Evolutionary conservation across 495 filamentous ascomycete species (phyloP).

Genomic region (Daldinia childiae): DNA sequence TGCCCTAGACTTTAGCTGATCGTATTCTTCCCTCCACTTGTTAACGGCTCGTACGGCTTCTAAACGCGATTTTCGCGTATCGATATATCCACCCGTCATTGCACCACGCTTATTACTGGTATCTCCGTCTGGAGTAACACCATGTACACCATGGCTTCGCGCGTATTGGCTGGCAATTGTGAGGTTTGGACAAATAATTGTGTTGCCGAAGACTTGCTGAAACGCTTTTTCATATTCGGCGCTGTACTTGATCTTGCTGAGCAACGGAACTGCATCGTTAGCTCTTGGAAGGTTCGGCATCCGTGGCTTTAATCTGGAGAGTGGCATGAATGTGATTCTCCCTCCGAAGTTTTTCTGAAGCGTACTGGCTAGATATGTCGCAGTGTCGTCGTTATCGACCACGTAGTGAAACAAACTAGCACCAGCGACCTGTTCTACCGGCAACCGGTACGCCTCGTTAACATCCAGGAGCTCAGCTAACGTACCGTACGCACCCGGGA

Average conservation of each 20-base stretch:
- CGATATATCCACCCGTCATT: slow-evolving; percentile 91
- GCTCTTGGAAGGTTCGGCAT: slow-evolving; percentile 80
- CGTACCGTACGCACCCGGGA: slow-evolving; percentile 92
- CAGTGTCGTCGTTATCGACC: slow-evolving; percentile 90
- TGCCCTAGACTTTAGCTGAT: slow-evolving; percentile 64
- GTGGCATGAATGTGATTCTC: slow-evolving; percentile 94
- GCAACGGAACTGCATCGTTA: slow-evolving; percentile 84
- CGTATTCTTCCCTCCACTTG: slow-evolving; percentile 77
- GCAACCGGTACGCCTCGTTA: slow-evolving; percentile 81
- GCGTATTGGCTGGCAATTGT: slow-evolving; percentile 88
- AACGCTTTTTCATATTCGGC: slow-evolving; percentile 82
- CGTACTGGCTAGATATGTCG: slow-evolving; percentile 79
- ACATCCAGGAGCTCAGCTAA: slow-evolving; percentile 90
- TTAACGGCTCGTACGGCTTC: slow-evolving; percentile 82
- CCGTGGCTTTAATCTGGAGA: slow-evolving; percentile 77
- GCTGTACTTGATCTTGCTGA: slow-evolving; percentile 86
- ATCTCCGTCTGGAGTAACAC: slow-evolving; percentile 94
- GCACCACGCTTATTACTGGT: slow-evolving; percentile 93
- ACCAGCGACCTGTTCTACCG: slow-evolving; percentile 92
- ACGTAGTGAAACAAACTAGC: slow-evolving; percentile 96
- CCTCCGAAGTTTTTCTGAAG: slow-evolving; percentile 82
- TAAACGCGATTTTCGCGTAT: slow-evolving; percentile 81
- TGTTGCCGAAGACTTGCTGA: slow-evolving; percentile 93
- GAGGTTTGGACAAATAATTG: slow-evolving; percentile 91
- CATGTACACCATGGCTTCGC: slow-evolving; percentile 86